Conservation (phyloP, 176 grass and related monocot species). For the Ananas comosus region DNA sequence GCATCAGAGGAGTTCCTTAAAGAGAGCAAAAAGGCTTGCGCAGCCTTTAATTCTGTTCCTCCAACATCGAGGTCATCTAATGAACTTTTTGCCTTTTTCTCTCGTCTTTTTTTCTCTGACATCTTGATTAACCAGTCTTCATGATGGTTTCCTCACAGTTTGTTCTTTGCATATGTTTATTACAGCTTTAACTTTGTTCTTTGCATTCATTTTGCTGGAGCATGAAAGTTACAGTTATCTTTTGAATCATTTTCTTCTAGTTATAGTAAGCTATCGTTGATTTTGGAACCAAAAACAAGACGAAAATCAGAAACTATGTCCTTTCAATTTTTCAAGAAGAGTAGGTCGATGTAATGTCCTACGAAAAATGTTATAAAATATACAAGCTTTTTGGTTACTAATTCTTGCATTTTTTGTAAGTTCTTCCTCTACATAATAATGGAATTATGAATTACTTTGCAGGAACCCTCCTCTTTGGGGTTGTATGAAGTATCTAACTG, state of each 20-base stretch:
- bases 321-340: background rate
- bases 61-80: conserved; percentile 61
- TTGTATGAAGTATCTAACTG: conserved; percentile 72
- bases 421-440: background rate
- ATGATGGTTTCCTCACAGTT: background rate
- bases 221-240: background rate
- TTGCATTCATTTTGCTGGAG: too few species aligned
- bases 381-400: conserved; percentile 6
- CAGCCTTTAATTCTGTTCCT: conserved; percentile 58
- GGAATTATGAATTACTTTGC: conserved; percentile 27
- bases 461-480: conserved; percentile 76
- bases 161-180: background rate
- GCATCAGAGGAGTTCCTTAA: conserved; percentile 81
- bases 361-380: background rate
- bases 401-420: background rate
- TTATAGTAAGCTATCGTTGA: background rate
- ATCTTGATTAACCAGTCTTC: background rate
- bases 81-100: background rate
- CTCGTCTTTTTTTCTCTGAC: background rate
- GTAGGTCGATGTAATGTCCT: background rate
- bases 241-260: background rate
- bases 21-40: conserved; percentile 78
- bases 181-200: too few species aligned
- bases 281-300: background rate
- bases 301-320: background rate